phyloP scores from a whole-genome alignment of 257 asterid species.

The Marsdenia floribunda region DNA sequence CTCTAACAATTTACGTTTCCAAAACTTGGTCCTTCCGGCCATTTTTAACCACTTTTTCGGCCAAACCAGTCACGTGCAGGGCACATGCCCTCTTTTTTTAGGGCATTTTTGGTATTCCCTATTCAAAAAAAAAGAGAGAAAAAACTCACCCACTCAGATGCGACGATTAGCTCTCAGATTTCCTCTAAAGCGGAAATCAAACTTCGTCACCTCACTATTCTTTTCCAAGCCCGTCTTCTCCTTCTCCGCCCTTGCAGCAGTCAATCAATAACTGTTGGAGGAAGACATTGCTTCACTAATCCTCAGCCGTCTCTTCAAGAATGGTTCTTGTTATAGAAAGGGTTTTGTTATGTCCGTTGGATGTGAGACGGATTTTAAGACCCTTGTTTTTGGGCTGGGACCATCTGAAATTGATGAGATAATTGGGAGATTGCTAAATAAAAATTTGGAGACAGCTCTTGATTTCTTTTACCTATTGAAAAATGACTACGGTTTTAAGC shows the following conservation, averaged over 20 bases:
- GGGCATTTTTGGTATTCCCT: too few species aligned
- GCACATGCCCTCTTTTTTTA: too few species aligned
- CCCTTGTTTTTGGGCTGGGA: slow-evolving; percentile 27
- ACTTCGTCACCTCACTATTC: slow-evolving; percentile 20
- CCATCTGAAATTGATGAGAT: slow-evolving; percentile 42
- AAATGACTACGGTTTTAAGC: too few species aligned
- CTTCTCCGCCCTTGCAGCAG: slow-evolving; percentile 31
- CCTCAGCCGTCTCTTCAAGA: slow-evolving; percentile 31
- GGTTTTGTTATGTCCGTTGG: slow-evolving; percentile 26
- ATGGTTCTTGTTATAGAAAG: too few species aligned
- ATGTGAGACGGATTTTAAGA: slow-evolving; percentile 27
- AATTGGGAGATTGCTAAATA: too few species aligned
- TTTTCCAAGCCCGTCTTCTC: slow-evolving; percentile 18
- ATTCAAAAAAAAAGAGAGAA: too few species aligned
- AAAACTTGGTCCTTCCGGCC: too few species aligned
- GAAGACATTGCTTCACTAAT: slow-evolving; percentile 32
- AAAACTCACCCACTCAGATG: slow-evolving; percentile 25
- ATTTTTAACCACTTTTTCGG: too few species aligned
- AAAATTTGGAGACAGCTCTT: too few species aligned
- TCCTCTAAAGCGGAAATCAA: slow-evolving; percentile 24
- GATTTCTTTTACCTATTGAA: too few species aligned
- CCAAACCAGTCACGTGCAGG: too few species aligned
- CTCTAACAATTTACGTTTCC: too few species aligned
- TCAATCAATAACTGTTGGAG: slow-evolving; percentile 15
- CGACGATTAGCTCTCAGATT: slow-evolving; percentile 38